Evolutionary conservation across 257 asterid genomes (phyloP).

Genomic region (Jacaranda mimosifolia): DNA sequence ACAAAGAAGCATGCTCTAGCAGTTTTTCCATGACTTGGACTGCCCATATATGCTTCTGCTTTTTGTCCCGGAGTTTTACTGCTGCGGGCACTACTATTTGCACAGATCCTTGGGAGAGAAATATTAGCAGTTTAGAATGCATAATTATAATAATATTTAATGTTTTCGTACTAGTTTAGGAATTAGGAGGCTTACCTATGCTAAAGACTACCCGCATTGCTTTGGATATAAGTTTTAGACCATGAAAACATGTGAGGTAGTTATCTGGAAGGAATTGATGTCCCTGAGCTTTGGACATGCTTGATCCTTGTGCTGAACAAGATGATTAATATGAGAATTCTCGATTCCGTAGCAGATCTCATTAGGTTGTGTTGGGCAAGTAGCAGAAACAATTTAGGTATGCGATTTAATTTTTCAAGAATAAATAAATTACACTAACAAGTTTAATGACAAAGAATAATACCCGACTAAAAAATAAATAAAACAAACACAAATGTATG

Average conservation of each 20-base stretch:
- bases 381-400: too few relatives aligned
- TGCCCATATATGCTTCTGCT: conserved; percentile 46
- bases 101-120: conserved; percentile 31
- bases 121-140: not conserved
- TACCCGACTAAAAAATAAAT: too few relatives aligned
- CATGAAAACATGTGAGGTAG: conserved; percentile 29
- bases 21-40: conserved; percentile 39
- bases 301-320: conserved; percentile 8
- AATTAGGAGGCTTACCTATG: conserved; percentile 38
- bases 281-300: conserved; percentile 24
- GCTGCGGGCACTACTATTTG: too few relatives aligned
- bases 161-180: not conserved
- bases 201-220: conserved; percentile 41
- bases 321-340: too few relatives aligned
- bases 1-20: not conserved
- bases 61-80: conserved; percentile 32
- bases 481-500: too few relatives aligned
- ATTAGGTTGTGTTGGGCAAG: too few relatives aligned
- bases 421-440: too few relatives aligned
- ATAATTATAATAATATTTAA: not conserved
- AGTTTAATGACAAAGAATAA: too few relatives aligned
- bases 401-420: too few relatives aligned
- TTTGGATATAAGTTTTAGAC: conserved; percentile 38
- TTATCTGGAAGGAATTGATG: conserved; percentile 35
- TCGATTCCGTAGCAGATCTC: too few relatives aligned